Evolutionary conservation across 2,329 filamentous ascomycete genomes (phyloP).

Genomic region (Colletotrichum tabaci): DNA sequence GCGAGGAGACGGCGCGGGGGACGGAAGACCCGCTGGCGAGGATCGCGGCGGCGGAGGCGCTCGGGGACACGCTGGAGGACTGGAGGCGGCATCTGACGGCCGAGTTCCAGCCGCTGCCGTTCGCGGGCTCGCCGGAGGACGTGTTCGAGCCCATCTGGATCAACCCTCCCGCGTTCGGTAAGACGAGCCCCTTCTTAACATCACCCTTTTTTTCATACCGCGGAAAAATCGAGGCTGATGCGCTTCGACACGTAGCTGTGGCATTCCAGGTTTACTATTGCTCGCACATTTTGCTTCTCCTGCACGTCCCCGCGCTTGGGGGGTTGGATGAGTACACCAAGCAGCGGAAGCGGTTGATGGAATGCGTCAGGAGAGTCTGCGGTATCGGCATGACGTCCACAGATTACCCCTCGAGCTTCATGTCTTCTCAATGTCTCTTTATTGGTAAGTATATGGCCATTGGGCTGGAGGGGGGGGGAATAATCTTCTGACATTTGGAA

Average conservation of each 20-base stretch:
- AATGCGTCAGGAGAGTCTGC: conserved; percentile 44
- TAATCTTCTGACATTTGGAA: neutral
- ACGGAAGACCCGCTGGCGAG: conserved; percentile 56
- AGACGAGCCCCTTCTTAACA: neutral
- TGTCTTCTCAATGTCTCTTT: conserved; percentile 46
- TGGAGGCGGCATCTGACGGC: conserved; percentile 63
- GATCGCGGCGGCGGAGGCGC: conserved; percentile 60
- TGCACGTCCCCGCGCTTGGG: conserved; percentile 42
- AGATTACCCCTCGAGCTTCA: conserved; percentile 45
- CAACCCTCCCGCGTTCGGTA: conserved; percentile 44
- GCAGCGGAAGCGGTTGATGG: conserved; percentile 43
- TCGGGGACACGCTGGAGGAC: conserved; percentile 64
- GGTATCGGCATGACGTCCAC: conserved; percentile 45
- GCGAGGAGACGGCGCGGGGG: conserved; percentile 45
- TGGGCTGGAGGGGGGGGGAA: neutral
- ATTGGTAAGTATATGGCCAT: conserved; percentile 37
- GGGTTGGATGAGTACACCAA: conserved; percentile 42
- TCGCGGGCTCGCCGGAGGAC: conserved; percentile 19
- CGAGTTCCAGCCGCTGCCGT: conserved; percentile 59
- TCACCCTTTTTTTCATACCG: too few species aligned
- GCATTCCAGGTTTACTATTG: conserved; percentile 44
- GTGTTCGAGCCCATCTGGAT: conserved; percentile 43
- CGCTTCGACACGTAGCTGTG: conserved; percentile 26
- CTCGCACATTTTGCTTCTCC: conserved; percentile 42
- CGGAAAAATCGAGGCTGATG: neutral